Evolutionary conservation across 140 eudicot species (phyloP), one percentile per base, ranked within the genome.

Genomic region (Stevia rebaudiana): DNA sequence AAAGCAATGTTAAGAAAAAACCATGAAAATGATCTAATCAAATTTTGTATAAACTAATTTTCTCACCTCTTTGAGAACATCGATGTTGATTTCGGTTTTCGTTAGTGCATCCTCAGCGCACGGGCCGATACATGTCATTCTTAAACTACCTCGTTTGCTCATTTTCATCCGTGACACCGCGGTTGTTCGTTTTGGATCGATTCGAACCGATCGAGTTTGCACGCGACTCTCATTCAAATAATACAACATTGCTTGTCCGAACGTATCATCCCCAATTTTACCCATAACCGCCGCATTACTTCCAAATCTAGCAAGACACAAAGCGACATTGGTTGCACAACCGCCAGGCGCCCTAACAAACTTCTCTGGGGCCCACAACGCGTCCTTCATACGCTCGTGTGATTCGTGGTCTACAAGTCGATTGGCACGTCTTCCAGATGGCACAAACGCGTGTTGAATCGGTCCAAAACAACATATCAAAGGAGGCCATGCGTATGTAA

Each of bases 211-310:
- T 47, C 95, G 79, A 1, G 99, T 92, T 73, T 92, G 95, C 49
- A 88, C 97, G 21, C 76, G 75, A 62, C 77, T 79, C 11, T 58
- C 75, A 15, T 88, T 88, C 21, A 92, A 62, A 74, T 65, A 76
- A 70, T 57, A 78, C 61, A 92, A 33, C 84, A 92, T 47, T 15
- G 95, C 74, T 70, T 88, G 94, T 21, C 99, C 99, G 73, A 10
- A 88, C 40, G 75, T 87, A 73, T 92, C 99, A 55, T 81, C 87
- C 74, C 99, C 99, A 35, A 92, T 69, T 80, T 92, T 92, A 15
- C 97, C 97, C 97, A 92, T 92, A 57, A 92, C 85, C 55, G 94
- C 99, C 52, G 86, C 95, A 67, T 86, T 89, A 41, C 94, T 94
- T 17, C 99, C 99, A 78, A 88, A 67, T 63, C 75, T 75, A 31